phyloP scores from a whole-genome alignment of 768 basidiomycete species.

The Hemileccinum rubropunctum region DNA sequence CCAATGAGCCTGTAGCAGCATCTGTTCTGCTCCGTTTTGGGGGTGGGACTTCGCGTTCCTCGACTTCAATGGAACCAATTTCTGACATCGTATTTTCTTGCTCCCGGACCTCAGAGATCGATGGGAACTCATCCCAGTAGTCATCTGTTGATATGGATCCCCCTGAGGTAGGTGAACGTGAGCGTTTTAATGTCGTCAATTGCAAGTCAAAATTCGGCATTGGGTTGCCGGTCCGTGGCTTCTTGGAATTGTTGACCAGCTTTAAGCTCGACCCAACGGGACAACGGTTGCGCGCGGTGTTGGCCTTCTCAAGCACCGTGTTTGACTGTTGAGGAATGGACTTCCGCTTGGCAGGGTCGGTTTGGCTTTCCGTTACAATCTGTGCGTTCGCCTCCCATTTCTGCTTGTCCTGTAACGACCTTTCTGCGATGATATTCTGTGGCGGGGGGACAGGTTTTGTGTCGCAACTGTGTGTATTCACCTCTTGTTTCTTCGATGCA shows the following conservation, averaged over 20 bases:
- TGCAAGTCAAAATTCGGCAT: conserved; percentile 49
- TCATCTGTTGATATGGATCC: conserved; percentile 20
- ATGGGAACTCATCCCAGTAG: conserved; percentile 36
- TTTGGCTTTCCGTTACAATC: conserved; percentile 17
- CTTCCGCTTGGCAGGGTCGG: conserved; percentile 25
- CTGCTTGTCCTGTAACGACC: conserved; percentile 2
- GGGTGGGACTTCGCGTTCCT: conserved; percentile 17
- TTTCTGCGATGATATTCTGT: conserved; percentile 2
- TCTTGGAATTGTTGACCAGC: conserved; percentile 25
- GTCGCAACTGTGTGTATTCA: conserved; percentile 21
- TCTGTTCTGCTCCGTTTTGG: conserved; percentile 19
- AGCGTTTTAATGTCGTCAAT: conserved; percentile 35
- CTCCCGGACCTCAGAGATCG: conserved; percentile 31
- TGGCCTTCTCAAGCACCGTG: conserved; percentile 40
- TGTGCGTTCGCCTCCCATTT: not conserved
- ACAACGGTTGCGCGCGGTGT: conserved; percentile 38
- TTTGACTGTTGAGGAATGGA: conserved; percentile 39
- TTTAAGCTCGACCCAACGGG: conserved; percentile 44
- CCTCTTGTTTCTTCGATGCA: conserved; percentile 30
- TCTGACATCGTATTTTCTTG: conserved; percentile 33
- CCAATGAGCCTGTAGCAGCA: not conserved
- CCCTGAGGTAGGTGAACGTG: conserved; percentile 14
- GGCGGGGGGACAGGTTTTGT: not conserved
- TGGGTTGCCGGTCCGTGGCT: conserved; percentile 15
- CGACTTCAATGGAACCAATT: conserved; percentile 36